A percentile compares a stretch with the other conserved stretches of the same genome.
Conservation (phyloP, 1,284 basidiomycete species). For the Leccinum pachyderme region DNA sequence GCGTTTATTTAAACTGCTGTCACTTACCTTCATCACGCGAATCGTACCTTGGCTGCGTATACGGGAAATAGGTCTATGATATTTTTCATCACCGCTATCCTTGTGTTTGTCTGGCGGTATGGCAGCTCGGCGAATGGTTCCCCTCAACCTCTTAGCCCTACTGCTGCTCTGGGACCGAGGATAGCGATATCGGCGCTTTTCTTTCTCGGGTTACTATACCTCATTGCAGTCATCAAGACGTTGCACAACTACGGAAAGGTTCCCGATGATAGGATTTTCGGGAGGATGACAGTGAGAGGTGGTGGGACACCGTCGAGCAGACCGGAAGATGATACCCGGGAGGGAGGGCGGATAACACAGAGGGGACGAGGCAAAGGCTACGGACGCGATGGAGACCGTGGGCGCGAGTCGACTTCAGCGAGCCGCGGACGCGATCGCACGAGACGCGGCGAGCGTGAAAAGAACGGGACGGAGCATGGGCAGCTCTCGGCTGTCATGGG, state of each 20-base stretch:
- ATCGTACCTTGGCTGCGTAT: neutral
- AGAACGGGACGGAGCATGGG: constrained; percentile 11
- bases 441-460: constrained; percentile 1
- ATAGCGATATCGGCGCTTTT: constrained; percentile 57
- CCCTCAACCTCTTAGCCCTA: constrained; percentile 28
- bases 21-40: neutral
- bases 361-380: neutral
- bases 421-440: constrained; percentile 16
- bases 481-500: constrained; percentile 29
- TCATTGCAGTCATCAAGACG: constrained; percentile 60
- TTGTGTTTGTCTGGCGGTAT: constrained; percentile 71
- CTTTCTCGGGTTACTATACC: constrained; percentile 59
- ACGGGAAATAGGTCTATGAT: constrained; percentile 57
- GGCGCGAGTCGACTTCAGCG: neutral
- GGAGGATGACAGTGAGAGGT: neutral
- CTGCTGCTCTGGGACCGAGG: constrained; percentile 49
- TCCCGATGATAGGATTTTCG: neutral
- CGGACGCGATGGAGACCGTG: constrained; percentile 1
- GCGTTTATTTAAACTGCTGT: neutral
- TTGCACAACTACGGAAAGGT: constrained; percentile 56
- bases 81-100: constrained; percentile 63
- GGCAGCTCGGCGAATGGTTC: constrained; percentile 47
- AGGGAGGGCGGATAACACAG: constrained; percentile 3
- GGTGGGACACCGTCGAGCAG: neutral
- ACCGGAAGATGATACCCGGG: constrained; percentile 1